Evolutionary conservation across 148 eudicot genomes (phyloP), one percentile per base, ranked within the genome.

Genomic region (Rhododendron molle): DNA sequence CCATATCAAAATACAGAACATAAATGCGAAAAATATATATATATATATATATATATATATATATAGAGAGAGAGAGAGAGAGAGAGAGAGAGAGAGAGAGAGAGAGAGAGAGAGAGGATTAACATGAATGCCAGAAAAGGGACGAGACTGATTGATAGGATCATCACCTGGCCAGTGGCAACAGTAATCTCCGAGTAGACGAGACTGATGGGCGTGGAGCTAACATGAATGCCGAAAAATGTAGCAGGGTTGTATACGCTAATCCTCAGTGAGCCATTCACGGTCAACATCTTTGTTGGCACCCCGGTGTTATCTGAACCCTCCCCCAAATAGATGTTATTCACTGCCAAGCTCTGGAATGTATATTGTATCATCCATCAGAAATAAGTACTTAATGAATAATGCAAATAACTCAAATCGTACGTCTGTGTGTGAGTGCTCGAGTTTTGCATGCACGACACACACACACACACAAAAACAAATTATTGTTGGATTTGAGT

Each of bases 161-260:
- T 2, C n/a, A 40, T 85, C 78, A 97, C 99, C 96, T 94, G 94
- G 21, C 98, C 99, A 9, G 96, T 92, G 72, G 98, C 98, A 77
- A 95, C 94, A 1, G 88, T 81, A 23, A 97, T 93, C 50, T 92
- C 85, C 1, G 98, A 95, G 85, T 93, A 97, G 71, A 92, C 81
- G 82, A 97, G 94, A 83, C 89, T 86, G 84, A 97, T 90, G 16
- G 99, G 95, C 0, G 91, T 85, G 6, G 99, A 93, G 89, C 86
- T 91, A 81, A 97, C 94, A 89, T 93, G 98, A 49, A 97, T 89
- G 60, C 98, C 99, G 16, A 91, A 97, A 81, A 97, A 97, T 7
- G 99, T 92, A 80, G 98, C 99, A 14, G 99, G 98, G 87, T 97
- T 97, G 86, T 93, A 91, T n/a, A 95, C 87, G 77, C 90, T 91